phyloP scores from a whole-genome alignment of 2,329 filamentous ascomycete species.

The Tolypocladium ophioglossoides region DNA sequence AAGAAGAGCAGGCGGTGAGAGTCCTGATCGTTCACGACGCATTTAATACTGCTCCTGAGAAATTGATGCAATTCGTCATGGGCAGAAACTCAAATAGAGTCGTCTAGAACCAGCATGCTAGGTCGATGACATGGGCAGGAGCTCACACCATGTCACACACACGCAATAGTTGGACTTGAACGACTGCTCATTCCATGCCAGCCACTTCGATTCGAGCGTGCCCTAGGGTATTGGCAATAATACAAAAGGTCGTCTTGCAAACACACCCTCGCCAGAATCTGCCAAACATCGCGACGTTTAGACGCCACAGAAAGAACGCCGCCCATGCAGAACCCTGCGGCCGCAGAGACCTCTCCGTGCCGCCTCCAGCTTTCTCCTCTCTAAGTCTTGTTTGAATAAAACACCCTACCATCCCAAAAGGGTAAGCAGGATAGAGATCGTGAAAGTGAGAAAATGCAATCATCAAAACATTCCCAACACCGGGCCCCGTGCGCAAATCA shows the following conservation, averaged over 20 bases:
- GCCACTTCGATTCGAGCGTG: neutral
- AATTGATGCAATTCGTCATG: neutral
- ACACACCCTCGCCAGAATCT: neutral
- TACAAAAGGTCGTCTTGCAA: neutral
- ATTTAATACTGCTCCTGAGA: neutral
- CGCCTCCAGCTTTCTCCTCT: neutral
- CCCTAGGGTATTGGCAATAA: neutral
- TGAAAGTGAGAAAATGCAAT: neutral
- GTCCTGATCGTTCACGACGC: too few relatives aligned
- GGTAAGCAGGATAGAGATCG: neutral
- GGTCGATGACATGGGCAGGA: neutral
- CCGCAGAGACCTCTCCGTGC: neutral
- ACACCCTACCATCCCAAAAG: conserved; percentile 1
- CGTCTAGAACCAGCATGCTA: neutral
- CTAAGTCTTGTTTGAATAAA: neutral
- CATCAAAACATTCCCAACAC: conserved; percentile 4
- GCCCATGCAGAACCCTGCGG: neutral
- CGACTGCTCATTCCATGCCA: neutral
- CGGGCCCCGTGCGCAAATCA: conserved; percentile 3
- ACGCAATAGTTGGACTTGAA: neutral
- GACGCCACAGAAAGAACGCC: neutral
- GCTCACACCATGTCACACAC: neutral
- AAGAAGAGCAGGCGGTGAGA: conserved; percentile 11
- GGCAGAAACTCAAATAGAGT: neutral
- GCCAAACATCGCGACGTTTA: neutral